Percentiles rank a stretch among this genome's conserved stretches.
These are phyloP conservation scores for Senna siamea DNA, from an alignment of 306 rosid species.

Conservation along the genomic window DNA sequence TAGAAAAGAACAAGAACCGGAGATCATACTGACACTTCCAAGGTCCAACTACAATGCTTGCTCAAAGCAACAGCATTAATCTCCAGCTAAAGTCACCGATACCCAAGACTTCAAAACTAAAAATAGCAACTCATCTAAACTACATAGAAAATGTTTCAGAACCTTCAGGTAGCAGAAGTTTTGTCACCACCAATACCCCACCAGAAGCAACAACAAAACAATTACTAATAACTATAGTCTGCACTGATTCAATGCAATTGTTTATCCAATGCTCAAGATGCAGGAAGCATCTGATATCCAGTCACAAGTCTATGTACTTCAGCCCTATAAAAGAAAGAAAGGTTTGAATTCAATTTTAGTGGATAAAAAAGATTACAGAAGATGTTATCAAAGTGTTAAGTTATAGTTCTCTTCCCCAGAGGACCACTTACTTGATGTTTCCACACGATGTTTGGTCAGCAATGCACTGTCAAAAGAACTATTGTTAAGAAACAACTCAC, in stretches of 20 bases:
- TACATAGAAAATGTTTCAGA: constrained; percentile 47
- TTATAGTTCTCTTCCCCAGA: constrained; percentile 55
- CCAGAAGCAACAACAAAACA: constrained; percentile 51
- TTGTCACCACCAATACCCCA: constrained; percentile 60
- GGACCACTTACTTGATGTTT: constrained; percentile 57
- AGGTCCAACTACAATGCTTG: constrained; percentile 44
- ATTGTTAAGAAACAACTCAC: constrained; percentile 27
- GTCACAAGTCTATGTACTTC: constrained; percentile 47
- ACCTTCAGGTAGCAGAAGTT: constrained; percentile 44
- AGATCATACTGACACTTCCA: constrained; percentile 67
- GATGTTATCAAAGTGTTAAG: neutral
- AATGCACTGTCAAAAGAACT: constrained; percentile 61
- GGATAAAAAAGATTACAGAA: neutral
- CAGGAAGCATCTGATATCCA: constrained; percentile 58
- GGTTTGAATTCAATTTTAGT: constrained; percentile 14
- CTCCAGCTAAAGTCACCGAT: constrained; percentile 43
- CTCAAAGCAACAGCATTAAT: constrained; percentile 49
- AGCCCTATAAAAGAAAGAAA: constrained; percentile 58
- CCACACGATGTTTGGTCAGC: constrained; percentile 68
- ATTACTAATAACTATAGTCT: constrained; percentile 49
- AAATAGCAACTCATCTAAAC: constrained; percentile 61
- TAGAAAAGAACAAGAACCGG: constrained; percentile 52
- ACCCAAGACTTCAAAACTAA: constrained; percentile 50
- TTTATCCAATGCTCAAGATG: constrained; percentile 55
- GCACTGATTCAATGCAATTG: constrained; percentile 57